Conservation (phyloP, 208 protist genomes). For the Borovskyia barvae region DNA sequence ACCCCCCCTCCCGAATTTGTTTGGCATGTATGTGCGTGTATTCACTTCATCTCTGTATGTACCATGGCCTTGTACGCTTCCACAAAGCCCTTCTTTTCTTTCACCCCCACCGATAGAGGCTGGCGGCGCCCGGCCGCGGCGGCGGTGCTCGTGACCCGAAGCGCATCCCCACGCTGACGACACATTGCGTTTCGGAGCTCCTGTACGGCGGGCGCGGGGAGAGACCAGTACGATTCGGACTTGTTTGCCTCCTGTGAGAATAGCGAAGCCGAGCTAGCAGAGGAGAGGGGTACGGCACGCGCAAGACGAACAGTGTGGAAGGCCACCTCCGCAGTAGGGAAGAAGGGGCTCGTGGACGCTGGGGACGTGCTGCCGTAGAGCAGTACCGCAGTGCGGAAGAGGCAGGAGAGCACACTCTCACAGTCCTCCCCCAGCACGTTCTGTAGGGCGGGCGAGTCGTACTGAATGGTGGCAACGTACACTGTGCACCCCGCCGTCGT, state of each 20-base stretch:
- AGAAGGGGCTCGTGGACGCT: constrained; percentile 51
- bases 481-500: constrained; percentile 20
- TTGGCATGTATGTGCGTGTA: no score
- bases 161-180: constrained; percentile 22
- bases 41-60: background rate
- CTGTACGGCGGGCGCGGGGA: constrained; percentile 14
- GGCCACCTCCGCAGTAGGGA: constrained; percentile 44
- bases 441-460: constrained; percentile 60
- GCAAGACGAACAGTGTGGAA: constrained; percentile 6
- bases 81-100: constrained; percentile 60
- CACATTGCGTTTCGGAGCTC: constrained; percentile 49
- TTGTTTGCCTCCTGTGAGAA: background rate
- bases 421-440: constrained; percentile 41
- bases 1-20: no score
- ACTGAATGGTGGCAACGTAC: constrained; percentile 39
- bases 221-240: constrained; percentile 4
- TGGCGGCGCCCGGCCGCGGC: constrained; percentile 26
- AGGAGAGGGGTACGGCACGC: background rate
- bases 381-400: constrained; percentile 43
- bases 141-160: constrained; percentile 22
- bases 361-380: constrained; percentile 59
- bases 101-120: constrained; percentile 42
- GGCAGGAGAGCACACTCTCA: constrained; percentile 16
- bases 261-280: background rate
- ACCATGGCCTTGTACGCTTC: constrained; percentile 38